A percentile compares a stretch with the other conserved stretches of the same genome.
Evolutionary conservation across 768 basidiomycete genomes (phyloP).

Genomic region (Neoboletus magnificus): DNA sequence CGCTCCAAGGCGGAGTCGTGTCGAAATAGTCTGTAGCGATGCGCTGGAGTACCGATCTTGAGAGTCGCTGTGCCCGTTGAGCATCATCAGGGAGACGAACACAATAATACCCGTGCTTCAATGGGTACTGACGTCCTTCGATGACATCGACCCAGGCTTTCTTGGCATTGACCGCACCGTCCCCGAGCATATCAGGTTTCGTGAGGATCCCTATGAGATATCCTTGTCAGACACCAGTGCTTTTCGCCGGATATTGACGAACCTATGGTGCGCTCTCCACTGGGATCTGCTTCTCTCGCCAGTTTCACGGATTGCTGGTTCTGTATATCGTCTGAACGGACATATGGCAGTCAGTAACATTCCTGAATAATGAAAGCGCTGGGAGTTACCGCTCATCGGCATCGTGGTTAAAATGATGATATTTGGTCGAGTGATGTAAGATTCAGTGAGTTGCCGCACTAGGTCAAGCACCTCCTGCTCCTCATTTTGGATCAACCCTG

Average conservation of each 20-base stretch:
- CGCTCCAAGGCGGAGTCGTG: conserved; percentile 49
- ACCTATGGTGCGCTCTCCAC: conserved; percentile 64
- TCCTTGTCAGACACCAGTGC: not conserved
- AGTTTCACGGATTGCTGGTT: conserved; percentile 57
- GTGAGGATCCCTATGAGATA: conserved; percentile 56
- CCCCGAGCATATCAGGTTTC: conserved; percentile 57
- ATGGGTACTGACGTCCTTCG: conserved; percentile 41
- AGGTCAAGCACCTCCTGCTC: conserved; percentile 38
- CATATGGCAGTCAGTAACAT: not conserved
- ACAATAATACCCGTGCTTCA: conserved; percentile 62
- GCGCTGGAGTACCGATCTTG: conserved; percentile 36
- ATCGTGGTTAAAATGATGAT: conserved; percentile 64
- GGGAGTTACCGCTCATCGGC: conserved; percentile 54
- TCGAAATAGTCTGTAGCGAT: conserved; percentile 46
- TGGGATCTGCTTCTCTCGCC: conserved; percentile 50
- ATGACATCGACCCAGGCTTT: conserved; percentile 50
- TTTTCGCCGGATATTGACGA: not conserved
- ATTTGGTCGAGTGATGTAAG: conserved; percentile 46
- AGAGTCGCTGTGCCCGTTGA: conserved; percentile 41
- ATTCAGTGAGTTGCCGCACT: conserved; percentile 46
- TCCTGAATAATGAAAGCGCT: not conserved
- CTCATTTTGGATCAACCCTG: conserved; percentile 60
- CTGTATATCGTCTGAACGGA: conserved; percentile 58
- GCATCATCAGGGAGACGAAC: conserved; percentile 62
- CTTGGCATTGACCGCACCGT: conserved; percentile 41